These are phyloP conservation scores for Blastobotrys chiropterorum DNA, from an alignment of 805 yeast species.

Conservation along the genomic window DNA sequence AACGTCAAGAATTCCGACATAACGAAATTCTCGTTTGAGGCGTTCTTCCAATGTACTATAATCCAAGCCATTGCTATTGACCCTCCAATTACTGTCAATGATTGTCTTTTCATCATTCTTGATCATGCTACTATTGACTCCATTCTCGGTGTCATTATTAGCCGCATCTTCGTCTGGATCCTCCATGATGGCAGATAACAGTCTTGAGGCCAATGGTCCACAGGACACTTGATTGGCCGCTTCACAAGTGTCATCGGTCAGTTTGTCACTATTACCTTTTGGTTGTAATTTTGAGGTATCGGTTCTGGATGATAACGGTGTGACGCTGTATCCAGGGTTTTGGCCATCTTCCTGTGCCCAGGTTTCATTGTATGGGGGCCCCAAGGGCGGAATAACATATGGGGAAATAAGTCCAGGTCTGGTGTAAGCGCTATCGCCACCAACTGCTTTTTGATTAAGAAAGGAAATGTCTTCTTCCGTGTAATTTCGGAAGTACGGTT, in stretches of 20 bases:
- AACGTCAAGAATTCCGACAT: conserved; percentile 70
- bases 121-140: conserved; percentile 36
- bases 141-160: conserved; percentile 20
- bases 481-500: conserved; percentile 73
- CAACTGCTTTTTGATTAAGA: conserved; percentile 53
- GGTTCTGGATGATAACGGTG: conserved; percentile 18
- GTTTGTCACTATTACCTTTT: conserved; percentile 50
- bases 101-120: conserved; percentile 35
- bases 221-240: conserved; percentile 65
- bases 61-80: conserved; percentile 33
- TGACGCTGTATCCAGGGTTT: conserved; percentile 36
- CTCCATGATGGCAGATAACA: conserved; percentile 67
- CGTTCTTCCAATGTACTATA: conserved; percentile 82
- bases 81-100: not conserved
- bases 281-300: not conserved
- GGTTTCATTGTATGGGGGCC: conserved; percentile 70
- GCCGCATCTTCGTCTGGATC: conserved; percentile 31
- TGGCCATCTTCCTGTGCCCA: conserved; percentile 81
- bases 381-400: conserved; percentile 76
- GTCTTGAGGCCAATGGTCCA: conserved; percentile 84
- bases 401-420: conserved; percentile 41
- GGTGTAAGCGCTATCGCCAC: conserved; percentile 27
- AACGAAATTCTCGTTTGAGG: conserved; percentile 76
- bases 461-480: conserved; percentile 77
- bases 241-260: conserved; percentile 59